phyloP scores from a whole-genome alignment of 768 basidiomycete genomes.

The Phlebiopsis flavidoalba region DNA sequence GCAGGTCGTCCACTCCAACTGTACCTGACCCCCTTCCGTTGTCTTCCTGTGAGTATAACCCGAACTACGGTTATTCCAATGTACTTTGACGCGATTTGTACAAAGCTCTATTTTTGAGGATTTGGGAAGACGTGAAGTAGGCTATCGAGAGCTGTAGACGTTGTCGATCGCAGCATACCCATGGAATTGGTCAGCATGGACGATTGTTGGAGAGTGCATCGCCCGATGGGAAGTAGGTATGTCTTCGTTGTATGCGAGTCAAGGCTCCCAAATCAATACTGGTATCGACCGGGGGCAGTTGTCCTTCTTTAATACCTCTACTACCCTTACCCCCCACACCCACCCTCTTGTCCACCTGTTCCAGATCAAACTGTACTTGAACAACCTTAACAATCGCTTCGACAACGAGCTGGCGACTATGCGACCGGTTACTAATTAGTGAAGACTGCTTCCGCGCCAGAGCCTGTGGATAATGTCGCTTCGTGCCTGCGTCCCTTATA shows the following conservation, averaged over 20 bases:
- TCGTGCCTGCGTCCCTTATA: constrained; percentile 83
- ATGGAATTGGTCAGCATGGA: constrained; percentile 97
- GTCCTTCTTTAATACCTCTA: constrained; percentile 36
- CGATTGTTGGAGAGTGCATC: constrained; percentile 71
- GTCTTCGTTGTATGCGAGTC: not conserved
- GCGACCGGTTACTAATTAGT: constrained; percentile 71
- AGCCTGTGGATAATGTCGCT: constrained; percentile 86
- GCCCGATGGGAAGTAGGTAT: constrained; percentile 84
- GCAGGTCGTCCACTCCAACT: constrained; percentile 47
- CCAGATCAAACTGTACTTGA: constrained; percentile 84
- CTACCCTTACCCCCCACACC: constrained; percentile 44
- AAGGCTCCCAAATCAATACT: not conserved
- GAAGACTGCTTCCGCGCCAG: constrained; percentile 70
- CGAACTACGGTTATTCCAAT: constrained; percentile 6
- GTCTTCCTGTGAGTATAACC: constrained; percentile 64
- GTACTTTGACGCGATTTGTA: constrained; percentile 33
- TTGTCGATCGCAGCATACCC: constrained; percentile 73
- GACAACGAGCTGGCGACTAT: constrained; percentile 79
- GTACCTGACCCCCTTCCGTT: constrained; percentile 76
- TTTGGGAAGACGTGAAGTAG: constrained; percentile 72
- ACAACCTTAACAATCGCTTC: constrained; percentile 87
- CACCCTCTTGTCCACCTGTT: constrained; percentile 66
- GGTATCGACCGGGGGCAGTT: constrained; percentile 28
- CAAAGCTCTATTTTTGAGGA: constrained; percentile 77
- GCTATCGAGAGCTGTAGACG: constrained; percentile 79